Base-by-base conservation (phyloP, 1,284 basidiomycete species). In the Ceratobasidium sp. region DNA sequence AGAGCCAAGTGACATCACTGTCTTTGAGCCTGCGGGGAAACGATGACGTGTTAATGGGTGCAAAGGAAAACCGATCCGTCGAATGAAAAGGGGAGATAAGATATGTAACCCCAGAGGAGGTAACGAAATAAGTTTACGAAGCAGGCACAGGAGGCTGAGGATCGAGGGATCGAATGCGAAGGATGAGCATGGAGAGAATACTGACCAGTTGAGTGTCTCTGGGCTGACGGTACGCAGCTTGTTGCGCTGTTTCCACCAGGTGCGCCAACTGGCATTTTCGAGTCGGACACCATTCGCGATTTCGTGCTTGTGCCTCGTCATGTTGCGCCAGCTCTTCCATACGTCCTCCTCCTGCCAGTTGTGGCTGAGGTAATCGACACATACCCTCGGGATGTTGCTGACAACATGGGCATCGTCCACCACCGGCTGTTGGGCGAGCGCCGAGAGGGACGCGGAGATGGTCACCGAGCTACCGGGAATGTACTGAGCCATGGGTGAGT, bases 181-280 rank as follows among this genome's bases (percentile, higher is more conserved):
- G n/a, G n/a, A 42, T 36, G 60, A 52, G 29, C 8, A 19, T 25
- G 54, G 54, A 71, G 30, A 39, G 39, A 73, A 71, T n/a, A 82
- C 93, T 77, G 76, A 98, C 96, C 96, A 99, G 78, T 99, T 99
- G 74, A 99, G 86, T 1, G 96, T 98, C 81, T 99, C 96, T 70
- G 96, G 96, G 49, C 88, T 91, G 77, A 99, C 87, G 0, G 96
- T 99, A 80, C 91, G 93, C 70, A 99, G 85, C 73, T 95, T 94
- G 75, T 97, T 98, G 72, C 96, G 84, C 84, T 98, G 96, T 80
- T 99, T 98, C 85, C 95, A 96, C 96, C 97, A 99, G 1, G 96
- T 98, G 52, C 97, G 82, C 96, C 96, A 99, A 74, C 89, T 92
- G 2, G 97, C 97, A 76, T 99, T 99, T 82, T 99, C 97, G 70